phyloP scores from a whole-genome alignment of 805 yeast species.

The Wickerhamiella alocasiicola region DNA sequence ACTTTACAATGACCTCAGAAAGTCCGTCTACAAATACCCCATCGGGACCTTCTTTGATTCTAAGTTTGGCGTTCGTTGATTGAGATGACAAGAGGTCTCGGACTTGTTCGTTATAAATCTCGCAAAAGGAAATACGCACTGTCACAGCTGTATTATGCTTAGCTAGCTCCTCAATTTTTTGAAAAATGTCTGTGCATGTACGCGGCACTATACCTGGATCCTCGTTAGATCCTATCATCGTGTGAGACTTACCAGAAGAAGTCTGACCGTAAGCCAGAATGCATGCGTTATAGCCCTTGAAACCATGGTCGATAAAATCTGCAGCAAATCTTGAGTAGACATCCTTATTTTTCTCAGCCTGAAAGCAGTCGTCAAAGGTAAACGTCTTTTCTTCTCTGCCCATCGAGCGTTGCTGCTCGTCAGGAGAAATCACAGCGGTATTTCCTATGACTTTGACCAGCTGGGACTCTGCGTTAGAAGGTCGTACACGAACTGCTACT shows the following conservation, averaged over 20 bases:
- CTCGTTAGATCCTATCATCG: conserved; percentile 52
- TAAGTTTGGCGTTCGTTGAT: conserved; percentile 26
- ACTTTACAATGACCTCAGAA: conserved; percentile 38
- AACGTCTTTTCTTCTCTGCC: conserved; percentile 30
- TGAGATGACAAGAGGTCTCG: conserved; percentile 39
- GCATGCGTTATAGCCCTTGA: conserved; percentile 62
- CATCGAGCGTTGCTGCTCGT: conserved; percentile 6
- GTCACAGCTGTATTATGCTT: conserved; percentile 30
- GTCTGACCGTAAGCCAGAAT: conserved; percentile 76
- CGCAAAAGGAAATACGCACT: conserved; percentile 50
- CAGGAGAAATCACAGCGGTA: conserved; percentile 17
- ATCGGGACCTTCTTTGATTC: conserved; percentile 52
- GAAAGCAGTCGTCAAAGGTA: conserved; percentile 39
- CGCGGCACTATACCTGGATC: conserved; percentile 57
- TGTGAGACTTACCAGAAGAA: conserved; percentile 71
- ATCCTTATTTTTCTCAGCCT: conserved; percentile 36
- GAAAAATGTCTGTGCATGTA: conserved; percentile 43
- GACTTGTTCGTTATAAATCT: conserved; percentile 68
- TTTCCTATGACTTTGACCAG: conserved; percentile 16
- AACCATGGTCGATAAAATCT: conserved; percentile 46
- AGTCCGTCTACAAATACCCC: conserved; percentile 67
- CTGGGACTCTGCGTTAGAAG: conserved; percentile 23
- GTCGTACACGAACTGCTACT: conserved; percentile 32
- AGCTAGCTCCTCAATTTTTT: conserved; percentile 30
- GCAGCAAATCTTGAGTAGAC: conserved; percentile 46